Evolutionary conservation across 768 basidiomycete genomes (phyloP).

Genomic region (Rhizopogon vesiculosus): DNA sequence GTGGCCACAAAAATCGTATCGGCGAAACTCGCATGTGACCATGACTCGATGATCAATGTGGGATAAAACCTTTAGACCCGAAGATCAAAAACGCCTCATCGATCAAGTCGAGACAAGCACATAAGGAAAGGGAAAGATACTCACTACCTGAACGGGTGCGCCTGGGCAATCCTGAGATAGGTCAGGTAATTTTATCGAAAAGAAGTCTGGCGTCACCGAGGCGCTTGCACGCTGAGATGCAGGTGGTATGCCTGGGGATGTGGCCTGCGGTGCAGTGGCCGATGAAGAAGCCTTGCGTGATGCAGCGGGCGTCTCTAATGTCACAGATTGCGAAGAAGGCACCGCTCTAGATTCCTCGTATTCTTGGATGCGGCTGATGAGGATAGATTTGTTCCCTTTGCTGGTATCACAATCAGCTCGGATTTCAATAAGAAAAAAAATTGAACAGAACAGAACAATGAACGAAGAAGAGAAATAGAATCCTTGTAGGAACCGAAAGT

Average conservation of each 20-base stretch:
- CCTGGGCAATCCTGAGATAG: slow-evolving; percentile 38
- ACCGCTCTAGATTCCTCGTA: slow-evolving; percentile 34
- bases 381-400: slow-evolving; percentile 52
- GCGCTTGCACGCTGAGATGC: slow-evolving; percentile 17
- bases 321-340: slow-evolving; percentile 14
- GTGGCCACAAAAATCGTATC: slow-evolving; percentile 5
- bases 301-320: slow-evolving; percentile 13
- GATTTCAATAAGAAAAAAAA: slow-evolving; percentile 2
- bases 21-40: slow-evolving; percentile 3
- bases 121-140: slow-evolving; percentile 17
- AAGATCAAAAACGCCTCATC: neutral
- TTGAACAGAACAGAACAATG: neutral
- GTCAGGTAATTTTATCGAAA: slow-evolving; percentile 56
- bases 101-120: neutral
- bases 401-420: slow-evolving; percentile 27
- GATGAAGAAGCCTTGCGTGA: slow-evolving; percentile 24
- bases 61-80: neutral
- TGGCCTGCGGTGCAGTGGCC: slow-evolving; percentile 19
- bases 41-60: slow-evolving; percentile 4
- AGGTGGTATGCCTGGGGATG: slow-evolving; percentile 41
- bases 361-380: slow-evolving; percentile 52
- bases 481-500: slow-evolving; percentile 2
- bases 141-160: slow-evolving; percentile 53
- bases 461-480: slow-evolving; percentile 4
- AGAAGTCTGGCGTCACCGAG: slow-evolving; percentile 26